A percentile compares a stretch with the other conserved stretches of the same genome.
Conservation (phyloP, 495 filamentous ascomycete genomes). For the Annulohypoxylon moriforme region DNA sequence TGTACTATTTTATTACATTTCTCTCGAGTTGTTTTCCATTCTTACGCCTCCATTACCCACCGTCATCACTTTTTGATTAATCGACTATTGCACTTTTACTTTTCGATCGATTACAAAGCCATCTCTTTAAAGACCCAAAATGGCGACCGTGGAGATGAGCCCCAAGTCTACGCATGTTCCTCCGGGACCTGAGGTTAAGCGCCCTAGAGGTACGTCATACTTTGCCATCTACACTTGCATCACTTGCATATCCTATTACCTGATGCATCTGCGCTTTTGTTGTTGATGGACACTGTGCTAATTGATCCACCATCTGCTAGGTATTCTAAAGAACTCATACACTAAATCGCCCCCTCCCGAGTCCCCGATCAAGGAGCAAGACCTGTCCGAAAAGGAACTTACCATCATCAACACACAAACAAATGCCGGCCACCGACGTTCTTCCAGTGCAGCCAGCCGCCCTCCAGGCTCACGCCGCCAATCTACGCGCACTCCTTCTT, state of each 20-base stretch:
- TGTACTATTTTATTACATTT: not conserved
- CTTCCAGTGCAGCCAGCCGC: slow-evolving; percentile 74
- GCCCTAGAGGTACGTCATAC: slow-evolving; percentile 76
- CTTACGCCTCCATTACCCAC: not conserved
- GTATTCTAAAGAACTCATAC: slow-evolving; percentile 94
- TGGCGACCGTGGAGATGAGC: slow-evolving; percentile 53
- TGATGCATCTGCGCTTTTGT: not conserved
- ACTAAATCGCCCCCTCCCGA: slow-evolving; percentile 65
- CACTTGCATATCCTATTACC: not conserved
- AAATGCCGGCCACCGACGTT: slow-evolving; percentile 91
- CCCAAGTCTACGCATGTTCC: slow-evolving; percentile 54
- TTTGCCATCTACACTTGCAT: slow-evolving; percentile 1
- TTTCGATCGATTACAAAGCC: slow-evolving; percentile 3
- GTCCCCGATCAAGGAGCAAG: slow-evolving; percentile 56
- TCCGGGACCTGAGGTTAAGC: slow-evolving; percentile 63
- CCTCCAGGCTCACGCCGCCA: slow-evolving; percentile 74
- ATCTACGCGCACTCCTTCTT: slow-evolving; percentile 61
- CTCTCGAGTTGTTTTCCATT: slow-evolving; percentile 2
- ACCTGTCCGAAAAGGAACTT: slow-evolving; percentile 80
- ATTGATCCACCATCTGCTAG: slow-evolving; percentile 57
- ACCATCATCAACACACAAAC: slow-evolving; percentile 92
- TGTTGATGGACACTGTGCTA: not conserved
- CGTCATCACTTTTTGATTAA: slow-evolving; percentile 17
- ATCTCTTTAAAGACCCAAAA: slow-evolving; percentile 33
- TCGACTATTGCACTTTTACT: slow-evolving; percentile 1